Evolutionary conservation across 768 basidiomycete species (phyloP), one percentile per base, ranked within the genome.

Genomic region (Podaxis mareebaensis): DNA sequence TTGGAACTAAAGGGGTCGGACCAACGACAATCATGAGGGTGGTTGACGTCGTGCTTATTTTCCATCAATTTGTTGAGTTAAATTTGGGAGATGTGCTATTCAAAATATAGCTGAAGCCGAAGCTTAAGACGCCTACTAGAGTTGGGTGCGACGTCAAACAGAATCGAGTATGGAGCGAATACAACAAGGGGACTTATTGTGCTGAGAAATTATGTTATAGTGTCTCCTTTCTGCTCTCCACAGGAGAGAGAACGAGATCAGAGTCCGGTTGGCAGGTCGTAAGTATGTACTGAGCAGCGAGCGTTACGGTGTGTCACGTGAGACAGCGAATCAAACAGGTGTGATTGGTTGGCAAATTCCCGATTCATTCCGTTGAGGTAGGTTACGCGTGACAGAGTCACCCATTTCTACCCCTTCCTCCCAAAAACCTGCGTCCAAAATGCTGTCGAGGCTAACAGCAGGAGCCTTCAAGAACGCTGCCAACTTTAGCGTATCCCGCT

Each of bases 361-460:
- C 83, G 83, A 78, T 81, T 79, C 79, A 77, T 74, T 76, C 82
- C 84, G 82, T 75, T 66, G 58, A 59, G 68, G 28, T 53, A 64
- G 60, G 77, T 80, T 76, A 78, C 78, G 77, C 77, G 82, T 82
- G 80, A 82, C 80, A 61, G 51, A 55, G 74, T 72, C 69, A 74
- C 73, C 64, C 72, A 71, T 74, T 70, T 68, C 70, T 69, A 33
- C 72, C 73, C 72, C 73, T 74, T 76, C 74, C 74, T 74, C 71
- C 71, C 71, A 72, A 76, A 82, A 82, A 75, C 75, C 73, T 77
- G 74, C 74, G 72, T 72, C 70, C 74, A 78, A 87, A 90, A 92
- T 92, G 91, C 77, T 92, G 75, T 87, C 89, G 77, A 92, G 88
- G 88, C 84, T 91, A 79, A 86, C 89, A 74, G 84, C 85, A 77